Conservation (phyloP, 441 rosid species). For the Arabidopsis lyrata region DNA sequence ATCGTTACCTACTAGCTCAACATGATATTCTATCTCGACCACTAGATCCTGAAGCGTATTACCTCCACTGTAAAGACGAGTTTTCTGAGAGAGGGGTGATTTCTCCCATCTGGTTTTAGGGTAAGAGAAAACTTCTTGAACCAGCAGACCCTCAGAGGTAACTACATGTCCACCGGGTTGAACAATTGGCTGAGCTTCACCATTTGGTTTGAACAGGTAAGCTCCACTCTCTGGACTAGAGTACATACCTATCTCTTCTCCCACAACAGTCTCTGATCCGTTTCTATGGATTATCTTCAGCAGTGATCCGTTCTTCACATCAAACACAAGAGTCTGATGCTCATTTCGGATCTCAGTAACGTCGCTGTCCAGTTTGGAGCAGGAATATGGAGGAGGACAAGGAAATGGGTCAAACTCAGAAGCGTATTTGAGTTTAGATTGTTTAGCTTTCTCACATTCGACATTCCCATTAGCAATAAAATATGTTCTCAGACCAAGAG, state of each 20-base stretch:
- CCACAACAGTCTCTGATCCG: constrained; percentile 60
- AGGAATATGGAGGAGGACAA: constrained; percentile 80
- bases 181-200: constrained; percentile 75
- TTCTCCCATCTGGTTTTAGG: constrained; percentile 73
- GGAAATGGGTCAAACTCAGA: constrained; percentile 58
- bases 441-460: constrained; percentile 86
- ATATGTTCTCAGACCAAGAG: constrained; percentile 89
- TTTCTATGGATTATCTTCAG: constrained; percentile 58
- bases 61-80: constrained; percentile 75
- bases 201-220: constrained; percentile 82
- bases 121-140: constrained; percentile 86
- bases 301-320: constrained; percentile 68
- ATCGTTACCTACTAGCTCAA: constrained; percentile 74
- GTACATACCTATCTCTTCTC: constrained; percentile 85
- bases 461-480: constrained; percentile 78
- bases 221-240: constrained; percentile 89
- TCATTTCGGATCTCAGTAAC: constrained; percentile 67
- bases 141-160: constrained; percentile 72
- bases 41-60: constrained; percentile 62
- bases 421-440: constrained; percentile 63
- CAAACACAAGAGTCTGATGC: constrained; percentile 79
- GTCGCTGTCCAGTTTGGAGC: constrained; percentile 67
- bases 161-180: constrained; percentile 67
- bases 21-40: constrained; percentile 94
- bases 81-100: constrained; percentile 80